These are phyloP conservation scores for Casuarina cunninghamiana DNA, from an alignment of 306 rosid species.

Conservation along the genomic window DNA sequence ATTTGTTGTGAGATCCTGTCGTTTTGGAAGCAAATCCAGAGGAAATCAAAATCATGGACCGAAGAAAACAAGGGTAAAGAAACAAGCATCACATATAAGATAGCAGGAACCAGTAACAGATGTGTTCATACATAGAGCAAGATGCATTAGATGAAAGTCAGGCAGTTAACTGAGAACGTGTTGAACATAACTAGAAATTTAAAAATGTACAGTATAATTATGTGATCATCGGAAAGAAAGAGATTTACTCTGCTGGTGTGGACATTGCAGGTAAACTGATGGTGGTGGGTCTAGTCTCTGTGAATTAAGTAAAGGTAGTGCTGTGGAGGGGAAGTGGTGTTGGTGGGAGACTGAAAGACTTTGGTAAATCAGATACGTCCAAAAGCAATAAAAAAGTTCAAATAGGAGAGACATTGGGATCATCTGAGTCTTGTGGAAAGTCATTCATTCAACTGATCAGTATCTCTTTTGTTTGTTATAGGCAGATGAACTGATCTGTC, in stretches of 20 bases:
- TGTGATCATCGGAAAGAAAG: conserved; percentile 4
- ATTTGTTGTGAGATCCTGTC: no score
- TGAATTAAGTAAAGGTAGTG: no score
- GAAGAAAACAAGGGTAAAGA: background rate
- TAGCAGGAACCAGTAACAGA: background rate
- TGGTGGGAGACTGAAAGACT: background rate
- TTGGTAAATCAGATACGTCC: no score
- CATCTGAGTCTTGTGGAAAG: no score
- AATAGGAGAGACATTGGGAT: no score
- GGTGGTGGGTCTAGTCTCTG: conserved; percentile 4
- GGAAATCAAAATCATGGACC: background rate
- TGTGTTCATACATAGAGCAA: background rate
- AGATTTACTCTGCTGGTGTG: conserved; percentile 66
- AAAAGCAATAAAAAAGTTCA: no score
- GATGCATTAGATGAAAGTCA: background rate
- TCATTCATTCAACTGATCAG: no score
- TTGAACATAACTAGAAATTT: background rate
- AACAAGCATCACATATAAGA: background rate
- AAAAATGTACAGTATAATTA: background rate
- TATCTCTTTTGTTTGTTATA: no score
- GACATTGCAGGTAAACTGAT: conserved; percentile 41
- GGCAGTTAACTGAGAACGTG: background rate
- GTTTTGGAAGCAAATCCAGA: background rate
- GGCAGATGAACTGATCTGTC: no score
- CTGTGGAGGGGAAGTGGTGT: no score